Evolutionary conservation across 2,329 filamentous ascomycete species (phyloP).

Genomic region (Dothideomycetes sp.): DNA sequence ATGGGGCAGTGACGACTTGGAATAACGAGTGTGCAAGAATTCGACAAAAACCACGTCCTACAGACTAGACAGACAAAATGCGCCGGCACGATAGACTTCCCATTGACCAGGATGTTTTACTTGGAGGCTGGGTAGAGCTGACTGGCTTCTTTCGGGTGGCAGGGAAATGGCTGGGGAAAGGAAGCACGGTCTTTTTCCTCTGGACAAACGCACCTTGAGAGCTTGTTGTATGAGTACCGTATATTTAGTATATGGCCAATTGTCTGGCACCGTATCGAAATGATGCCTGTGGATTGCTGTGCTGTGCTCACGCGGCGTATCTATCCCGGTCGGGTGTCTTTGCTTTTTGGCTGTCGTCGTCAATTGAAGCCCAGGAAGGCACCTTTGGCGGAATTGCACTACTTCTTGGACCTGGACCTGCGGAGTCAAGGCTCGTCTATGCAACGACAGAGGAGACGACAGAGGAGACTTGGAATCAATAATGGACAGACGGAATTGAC

Average conservation of each 20-base stretch:
- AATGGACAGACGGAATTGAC: conserved; percentile 3
- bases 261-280: not conserved
- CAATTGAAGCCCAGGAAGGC: conserved; percentile 3
- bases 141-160: conserved; percentile 6
- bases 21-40: conserved; percentile 8
- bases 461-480: conserved; percentile 7
- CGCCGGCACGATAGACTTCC: not conserved
- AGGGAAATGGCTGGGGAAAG: conserved; percentile 11
- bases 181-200: conserved; percentile 6
- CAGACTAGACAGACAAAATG: not conserved
- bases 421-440: conserved; percentile 1
- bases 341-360: too few species aligned
- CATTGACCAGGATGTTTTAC: conserved; percentile 7
- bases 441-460: not conserved
- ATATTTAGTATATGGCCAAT: not conserved
- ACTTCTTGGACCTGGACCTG: too few species aligned
- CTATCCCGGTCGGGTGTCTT: not conserved
- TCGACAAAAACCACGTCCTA: not conserved
- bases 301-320: not conserved
- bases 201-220: conserved; percentile 11
- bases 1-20: conserved; percentile 8
- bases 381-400: not conserved
- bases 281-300: not conserved
- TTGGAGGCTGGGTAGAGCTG: conserved; percentile 10
- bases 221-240: too few species aligned